A percentile compares a stretch with the other conserved stretches of the same genome.
Conservation (phyloP, 345 rosid genomes). For the Melaleuca quinquenervia region DNA sequence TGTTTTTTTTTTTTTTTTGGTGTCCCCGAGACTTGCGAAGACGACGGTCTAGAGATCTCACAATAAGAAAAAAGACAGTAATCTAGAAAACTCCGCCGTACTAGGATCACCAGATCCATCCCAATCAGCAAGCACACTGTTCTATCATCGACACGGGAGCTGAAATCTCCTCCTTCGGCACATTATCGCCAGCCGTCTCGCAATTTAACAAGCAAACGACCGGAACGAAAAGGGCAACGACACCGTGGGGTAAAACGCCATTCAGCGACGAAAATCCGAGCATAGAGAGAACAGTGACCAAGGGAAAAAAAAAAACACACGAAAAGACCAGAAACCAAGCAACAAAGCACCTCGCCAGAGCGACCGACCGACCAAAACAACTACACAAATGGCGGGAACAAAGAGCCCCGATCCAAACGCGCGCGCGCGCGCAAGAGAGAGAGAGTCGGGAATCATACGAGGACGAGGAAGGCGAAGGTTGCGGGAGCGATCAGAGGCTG, state of each 20-base stretch:
- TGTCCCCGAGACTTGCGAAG: neutral
- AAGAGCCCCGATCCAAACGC: neutral
- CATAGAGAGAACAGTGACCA: neutral
- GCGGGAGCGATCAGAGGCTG: neutral
- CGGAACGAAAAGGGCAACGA: neutral
- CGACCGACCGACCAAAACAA: neutral
- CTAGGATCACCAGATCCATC: neutral
- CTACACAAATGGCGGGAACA: neutral
- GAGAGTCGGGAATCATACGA: neutral
- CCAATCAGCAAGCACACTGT: neutral
- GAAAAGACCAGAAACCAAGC: neutral
- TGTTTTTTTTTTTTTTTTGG: neutral
- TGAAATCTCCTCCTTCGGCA: neutral
- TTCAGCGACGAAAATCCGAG: neutral
- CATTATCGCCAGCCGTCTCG: neutral
- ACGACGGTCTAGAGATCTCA: neutral
- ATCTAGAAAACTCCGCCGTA: neutral
- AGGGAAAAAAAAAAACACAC: neutral
- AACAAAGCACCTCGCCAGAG: neutral
- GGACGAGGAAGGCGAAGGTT: neutral
- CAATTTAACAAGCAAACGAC: neutral
- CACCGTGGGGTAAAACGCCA: neutral
- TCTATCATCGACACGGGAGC: neutral
- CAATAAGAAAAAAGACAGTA: neutral
- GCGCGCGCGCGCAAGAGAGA: neutral